A percentile compares a stretch with the other conserved stretches of the same genome.
These are phyloP conservation scores for Penicillium sp. DNA, from an alignment of 2,329 filamentous ascomycete genomes.

Conservation along the genomic window DNA sequence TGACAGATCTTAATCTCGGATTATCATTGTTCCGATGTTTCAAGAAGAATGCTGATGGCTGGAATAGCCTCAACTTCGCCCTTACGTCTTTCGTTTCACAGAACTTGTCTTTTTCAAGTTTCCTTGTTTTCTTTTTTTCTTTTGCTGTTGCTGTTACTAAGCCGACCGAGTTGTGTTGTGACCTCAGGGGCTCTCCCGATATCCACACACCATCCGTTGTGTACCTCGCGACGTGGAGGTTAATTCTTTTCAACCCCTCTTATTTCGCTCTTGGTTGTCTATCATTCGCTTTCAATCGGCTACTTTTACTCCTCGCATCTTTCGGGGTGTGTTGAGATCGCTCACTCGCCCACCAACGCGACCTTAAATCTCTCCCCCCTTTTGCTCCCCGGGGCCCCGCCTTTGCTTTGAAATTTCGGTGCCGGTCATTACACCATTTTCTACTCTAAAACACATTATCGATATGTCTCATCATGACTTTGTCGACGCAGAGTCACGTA, in stretches of 20 bases:
- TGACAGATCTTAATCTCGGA: constrained; percentile 31
- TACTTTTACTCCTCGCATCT: not conserved
- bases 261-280: constrained; percentile 5
- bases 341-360: constrained; percentile 6
- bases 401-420: constrained; percentile 16
- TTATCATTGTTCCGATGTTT: constrained; percentile 29
- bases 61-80: constrained; percentile 14
- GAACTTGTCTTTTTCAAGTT: constrained; percentile 7
- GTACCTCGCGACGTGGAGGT: constrained; percentile 12
- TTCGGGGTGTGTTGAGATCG: not conserved
- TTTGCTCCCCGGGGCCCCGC: constrained; percentile 17
- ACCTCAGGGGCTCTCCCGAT: constrained; percentile 7
- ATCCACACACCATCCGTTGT: constrained; percentile 9
- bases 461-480: constrained; percentile 34
- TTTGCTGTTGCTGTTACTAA: constrained; percentile 13
- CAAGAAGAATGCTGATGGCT: constrained; percentile 17
- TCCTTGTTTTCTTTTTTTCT: not conserved
- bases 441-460: not conserved
- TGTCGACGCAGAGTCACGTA: constrained; percentile 58
- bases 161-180: not conserved
- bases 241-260: constrained; percentile 12
- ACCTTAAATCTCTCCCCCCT: constrained; percentile 20
- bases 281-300: not conserved
- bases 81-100: constrained; percentile 20
- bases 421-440: constrained; percentile 17